Conservation (phyloP, 495 filamentous ascomycete species). For the Penicillium egyptiacum region DNA sequence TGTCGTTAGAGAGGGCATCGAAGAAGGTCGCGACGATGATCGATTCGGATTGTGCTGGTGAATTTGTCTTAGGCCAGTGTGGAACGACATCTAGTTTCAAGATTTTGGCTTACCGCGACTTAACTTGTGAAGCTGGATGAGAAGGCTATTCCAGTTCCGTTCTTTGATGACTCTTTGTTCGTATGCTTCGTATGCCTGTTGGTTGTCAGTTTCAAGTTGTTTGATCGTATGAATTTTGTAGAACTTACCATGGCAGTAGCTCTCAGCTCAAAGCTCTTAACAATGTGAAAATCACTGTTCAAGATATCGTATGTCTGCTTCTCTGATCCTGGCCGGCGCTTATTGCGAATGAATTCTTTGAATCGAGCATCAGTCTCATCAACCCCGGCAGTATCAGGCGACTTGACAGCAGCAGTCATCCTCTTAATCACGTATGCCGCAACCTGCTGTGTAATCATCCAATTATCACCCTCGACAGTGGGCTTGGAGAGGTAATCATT, state of each 20-base stretch:
- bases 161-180: constrained; percentile 44
- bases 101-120: constrained; percentile 32
- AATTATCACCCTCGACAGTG: constrained; percentile 55
- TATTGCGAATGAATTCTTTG: constrained; percentile 22
- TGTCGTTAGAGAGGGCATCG: constrained; percentile 26
- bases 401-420: constrained; percentile 38
- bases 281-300: constrained; percentile 37
- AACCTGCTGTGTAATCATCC: constrained; percentile 55
- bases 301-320: constrained; percentile 14
- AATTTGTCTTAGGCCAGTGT: background rate
- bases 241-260: constrained; percentile 36
- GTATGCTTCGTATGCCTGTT: constrained; percentile 41
- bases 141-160: constrained; percentile 46
- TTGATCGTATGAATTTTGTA: background rate
- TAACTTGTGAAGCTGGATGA: constrained; percentile 46
- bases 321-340: background rate
- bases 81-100: background rate
- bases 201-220: background rate
- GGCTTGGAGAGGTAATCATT: constrained; percentile 51
- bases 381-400: constrained; percentile 6
- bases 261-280: constrained; percentile 42
- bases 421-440: constrained; percentile 50
- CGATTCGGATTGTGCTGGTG: constrained; percentile 44
- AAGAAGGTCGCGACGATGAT: constrained; percentile 47
- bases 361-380: constrained; percentile 29